These are phyloP conservation scores for Flaveria ramosissima DNA, from an alignment of 129 eudicot species.

Conservation along the genomic window DNA sequence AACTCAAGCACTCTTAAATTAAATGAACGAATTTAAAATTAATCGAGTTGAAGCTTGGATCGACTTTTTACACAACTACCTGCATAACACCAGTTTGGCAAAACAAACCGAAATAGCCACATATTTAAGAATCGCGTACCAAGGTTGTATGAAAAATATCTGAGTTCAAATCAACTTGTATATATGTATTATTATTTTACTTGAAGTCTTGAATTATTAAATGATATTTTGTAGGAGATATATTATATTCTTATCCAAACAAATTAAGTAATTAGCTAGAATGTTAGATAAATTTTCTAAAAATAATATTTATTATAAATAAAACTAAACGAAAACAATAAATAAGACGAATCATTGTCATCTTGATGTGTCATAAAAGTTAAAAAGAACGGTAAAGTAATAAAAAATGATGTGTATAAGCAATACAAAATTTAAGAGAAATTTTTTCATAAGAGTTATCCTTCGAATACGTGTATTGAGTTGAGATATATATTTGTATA, in stretches of 20 bases:
- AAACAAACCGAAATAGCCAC: not conserved
- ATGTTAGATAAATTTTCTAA: not conserved
- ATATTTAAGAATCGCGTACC: not conserved
- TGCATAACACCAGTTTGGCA: too few species aligned
- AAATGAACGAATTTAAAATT: too few species aligned
- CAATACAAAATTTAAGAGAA: too few species aligned
- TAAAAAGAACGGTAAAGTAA: not conserved
- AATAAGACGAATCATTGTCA: not conserved
- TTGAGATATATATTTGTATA: too few species aligned
- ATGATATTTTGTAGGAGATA: not conserved
- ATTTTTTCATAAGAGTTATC: too few species aligned
- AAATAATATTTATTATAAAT: not conserved
- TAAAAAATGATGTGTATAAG: not conserved
- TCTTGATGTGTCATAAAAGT: not conserved
- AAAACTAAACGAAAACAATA: not conserved
- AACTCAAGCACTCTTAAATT: too few species aligned
- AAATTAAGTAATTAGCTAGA: too few species aligned
- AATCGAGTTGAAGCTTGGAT: too few species aligned
- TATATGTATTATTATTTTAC: not conserved
- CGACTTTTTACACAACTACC: too few species aligned
- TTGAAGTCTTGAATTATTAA: not conserved
- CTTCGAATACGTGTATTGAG: too few species aligned
- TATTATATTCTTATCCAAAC: not conserved
- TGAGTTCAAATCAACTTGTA: not conserved
- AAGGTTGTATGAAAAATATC: not conserved